Conservation (phyloP, 2,329 filamentous ascomycete species). For the Herpotrichia juniperi region DNA sequence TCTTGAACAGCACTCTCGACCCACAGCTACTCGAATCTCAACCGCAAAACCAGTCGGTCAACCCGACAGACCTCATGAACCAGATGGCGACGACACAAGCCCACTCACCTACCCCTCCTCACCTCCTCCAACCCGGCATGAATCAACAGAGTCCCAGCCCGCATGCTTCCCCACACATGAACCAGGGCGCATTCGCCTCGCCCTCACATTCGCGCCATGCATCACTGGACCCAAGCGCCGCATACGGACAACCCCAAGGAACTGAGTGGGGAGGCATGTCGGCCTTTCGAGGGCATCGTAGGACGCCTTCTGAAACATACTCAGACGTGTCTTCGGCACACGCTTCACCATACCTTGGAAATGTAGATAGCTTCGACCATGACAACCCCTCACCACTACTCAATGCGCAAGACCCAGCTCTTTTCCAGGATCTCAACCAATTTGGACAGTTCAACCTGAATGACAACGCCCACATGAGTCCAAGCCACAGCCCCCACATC, state of each 20-base stretch:
- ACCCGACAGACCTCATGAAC: conserved; percentile 54
- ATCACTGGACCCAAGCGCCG: conserved; percentile 67
- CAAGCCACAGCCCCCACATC: conserved; percentile 73
- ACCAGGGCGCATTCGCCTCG: conserved; percentile 58
- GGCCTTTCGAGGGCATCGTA: conserved; percentile 79
- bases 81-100: conserved; percentile 59
- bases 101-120: conserved; percentile 61
- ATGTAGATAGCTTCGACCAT: conserved; percentile 80
- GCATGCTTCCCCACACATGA: conserved; percentile 59
- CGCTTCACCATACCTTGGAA: conserved; percentile 80
- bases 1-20: conserved; percentile 56
- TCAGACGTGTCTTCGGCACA: conserved; percentile 88
- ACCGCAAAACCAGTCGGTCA: conserved; percentile 50
- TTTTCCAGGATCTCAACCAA: conserved; percentile 79
- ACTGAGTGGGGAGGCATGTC: conserved; percentile 65
- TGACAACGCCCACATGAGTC: conserved; percentile 57
- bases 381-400: conserved; percentile 82
- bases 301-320: conserved; percentile 82
- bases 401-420: conserved; percentile 69
- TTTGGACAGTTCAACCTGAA: conserved; percentile 80
- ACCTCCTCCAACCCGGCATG: conserved; percentile 61
- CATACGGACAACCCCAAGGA: conserved; percentile 59
- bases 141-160: conserved; percentile 60
- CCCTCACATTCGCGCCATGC: conserved; percentile 64
- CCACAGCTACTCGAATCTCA: conserved; percentile 50